These are phyloP conservation scores for Citrus trifoliata DNA, from an alignment of 345 rosid genomes.

Conservation along the genomic window DNA sequence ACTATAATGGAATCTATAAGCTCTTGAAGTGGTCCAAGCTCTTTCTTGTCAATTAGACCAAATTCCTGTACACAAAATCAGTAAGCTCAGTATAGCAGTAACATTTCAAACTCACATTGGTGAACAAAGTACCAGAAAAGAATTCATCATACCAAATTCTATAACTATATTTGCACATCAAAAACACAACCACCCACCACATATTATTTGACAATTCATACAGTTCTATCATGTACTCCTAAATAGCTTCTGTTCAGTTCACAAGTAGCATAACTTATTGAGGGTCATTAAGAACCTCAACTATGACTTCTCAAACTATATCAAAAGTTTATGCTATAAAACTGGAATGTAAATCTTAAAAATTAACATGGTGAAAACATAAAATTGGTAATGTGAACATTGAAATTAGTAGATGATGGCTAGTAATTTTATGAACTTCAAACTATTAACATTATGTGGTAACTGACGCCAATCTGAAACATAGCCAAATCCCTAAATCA, in stretches of 20 bases:
- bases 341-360: background rate
- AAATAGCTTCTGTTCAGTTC: background rate
- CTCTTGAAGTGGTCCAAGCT: conserved; percentile 96
- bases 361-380: background rate
- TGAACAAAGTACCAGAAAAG: no score
- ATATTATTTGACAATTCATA: background rate
- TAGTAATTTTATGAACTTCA: background rate
- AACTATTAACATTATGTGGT: background rate
- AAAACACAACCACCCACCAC: background rate
- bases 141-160: background rate
- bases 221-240: background rate
- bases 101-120: background rate
- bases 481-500: background rate
- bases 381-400: background rate
- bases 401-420: background rate
- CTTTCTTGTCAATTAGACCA: conserved; percentile 93
- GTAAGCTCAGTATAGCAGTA: background rate
- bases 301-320: background rate
- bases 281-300: no score
- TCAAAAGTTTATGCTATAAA: background rate
- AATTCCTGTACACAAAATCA: conserved; percentile 62
- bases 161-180: background rate
- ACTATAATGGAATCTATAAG: conserved; percentile 83
- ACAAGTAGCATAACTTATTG: background rate
- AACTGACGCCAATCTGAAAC: background rate